Evolutionary conservation across 306 rosid genomes (phyloP).

Genomic region (Sphenostylis stenocarpa): DNA sequence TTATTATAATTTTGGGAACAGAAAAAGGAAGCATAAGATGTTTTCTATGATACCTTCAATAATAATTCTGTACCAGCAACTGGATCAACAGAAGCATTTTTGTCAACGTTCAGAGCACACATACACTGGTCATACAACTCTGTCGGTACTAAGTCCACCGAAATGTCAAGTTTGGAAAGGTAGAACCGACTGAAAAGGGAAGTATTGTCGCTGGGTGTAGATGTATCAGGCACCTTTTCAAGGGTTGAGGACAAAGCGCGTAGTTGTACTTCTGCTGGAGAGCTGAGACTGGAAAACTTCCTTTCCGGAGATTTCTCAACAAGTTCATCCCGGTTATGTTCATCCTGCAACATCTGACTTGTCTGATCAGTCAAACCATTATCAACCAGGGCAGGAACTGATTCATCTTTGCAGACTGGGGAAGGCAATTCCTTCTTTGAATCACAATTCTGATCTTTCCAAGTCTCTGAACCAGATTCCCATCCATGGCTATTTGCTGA

Average conservation of each 20-base stretch:
- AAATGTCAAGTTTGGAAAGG: conserved; percentile 90
- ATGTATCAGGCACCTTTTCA: conserved; percentile 51
- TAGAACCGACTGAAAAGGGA: conserved; percentile 63
- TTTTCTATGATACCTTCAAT: conserved; percentile 56
- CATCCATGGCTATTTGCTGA: conserved; percentile 74
- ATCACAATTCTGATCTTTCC: conserved; percentile 84
- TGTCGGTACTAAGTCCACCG: conserved; percentile 59
- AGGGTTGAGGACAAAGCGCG: conserved; percentile 37
- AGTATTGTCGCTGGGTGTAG: conserved; percentile 43
- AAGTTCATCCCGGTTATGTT: conserved; percentile 44
- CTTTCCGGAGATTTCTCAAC: conserved; percentile 57
- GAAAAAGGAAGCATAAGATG: neutral
- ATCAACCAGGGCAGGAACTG: conserved; percentile 50
- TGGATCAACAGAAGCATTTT: conserved; percentile 44
- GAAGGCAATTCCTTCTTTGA: conserved; percentile 75
- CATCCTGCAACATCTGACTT: conserved; percentile 57
- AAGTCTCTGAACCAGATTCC: conserved; percentile 80
- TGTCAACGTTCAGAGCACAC: conserved; percentile 52
- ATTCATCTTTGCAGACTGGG: conserved; percentile 66
- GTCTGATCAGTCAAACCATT: conserved; percentile 51
- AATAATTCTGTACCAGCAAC: conserved; percentile 45
- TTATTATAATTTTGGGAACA: neutral
- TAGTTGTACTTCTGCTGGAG: conserved; percentile 59
- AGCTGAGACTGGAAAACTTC: conserved; percentile 45
- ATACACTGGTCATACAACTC: conserved; percentile 72